These are phyloP conservation scores for Alnus rubra DNA, from an alignment of 306 rosid species.

Conservation along the genomic window DNA sequence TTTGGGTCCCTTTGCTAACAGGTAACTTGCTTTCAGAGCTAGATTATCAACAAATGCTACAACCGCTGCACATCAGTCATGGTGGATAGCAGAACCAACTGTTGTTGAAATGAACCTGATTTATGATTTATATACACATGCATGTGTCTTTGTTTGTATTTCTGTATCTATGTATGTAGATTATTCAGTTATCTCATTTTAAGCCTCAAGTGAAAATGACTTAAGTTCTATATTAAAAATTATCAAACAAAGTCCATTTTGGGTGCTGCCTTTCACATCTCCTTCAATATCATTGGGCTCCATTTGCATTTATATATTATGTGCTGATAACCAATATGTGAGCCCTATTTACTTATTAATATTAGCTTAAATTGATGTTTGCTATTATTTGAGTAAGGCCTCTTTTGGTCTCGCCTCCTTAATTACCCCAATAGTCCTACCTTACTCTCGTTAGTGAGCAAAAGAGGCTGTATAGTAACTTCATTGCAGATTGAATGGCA, in stretches of 20 bases:
- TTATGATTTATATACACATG: neutral
- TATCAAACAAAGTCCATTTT: neutral
- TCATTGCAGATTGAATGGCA: constrained; percentile 21
- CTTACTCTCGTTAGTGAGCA: constrained; percentile 12
- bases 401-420: neutral
- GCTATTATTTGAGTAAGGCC: constrained; percentile 8
- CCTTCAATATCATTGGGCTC: neutral
- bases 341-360: neutral
- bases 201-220: neutral
- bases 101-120: neutral
- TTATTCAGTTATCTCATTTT: constrained; percentile 9
- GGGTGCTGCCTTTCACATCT: neutral
- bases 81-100: neutral
- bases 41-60: constrained; percentile 6
- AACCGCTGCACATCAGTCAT: constrained; percentile 1
- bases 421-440: neutral
- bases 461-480: constrained; percentile 19
- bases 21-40: constrained; percentile 50
- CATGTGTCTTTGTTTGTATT: neutral
- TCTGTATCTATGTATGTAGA: neutral
- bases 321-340: constrained; percentile 7
- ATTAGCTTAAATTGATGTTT: constrained; percentile 2
- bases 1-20: constrained; percentile 92
- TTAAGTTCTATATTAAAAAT: neutral
- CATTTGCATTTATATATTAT: neutral